Evolutionary conservation across 371 early-diverging fungal species (phyloP), one percentile per base, ranked within the genome.

Genomic region (Mucor lusitanicus): DNA sequence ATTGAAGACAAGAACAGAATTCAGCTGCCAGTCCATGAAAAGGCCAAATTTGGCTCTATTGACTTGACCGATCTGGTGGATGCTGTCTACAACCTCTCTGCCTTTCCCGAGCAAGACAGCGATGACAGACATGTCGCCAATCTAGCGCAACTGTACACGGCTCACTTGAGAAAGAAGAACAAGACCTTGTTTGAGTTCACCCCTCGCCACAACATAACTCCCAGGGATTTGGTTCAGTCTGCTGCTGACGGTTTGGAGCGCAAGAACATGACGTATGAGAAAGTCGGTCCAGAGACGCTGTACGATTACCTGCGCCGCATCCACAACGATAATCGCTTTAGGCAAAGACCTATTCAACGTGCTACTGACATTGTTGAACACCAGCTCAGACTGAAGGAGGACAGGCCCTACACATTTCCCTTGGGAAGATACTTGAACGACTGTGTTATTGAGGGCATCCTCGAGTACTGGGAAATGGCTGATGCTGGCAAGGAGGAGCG

Each of bases 1-100:
- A 71, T 77, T 19, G 74, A 71, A 27, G 66, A 70, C 35, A 6
- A 66, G 27, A 56, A 67, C 11, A 40, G 58, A 35, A 64, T 77
- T 13, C 17, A 13, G 3, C 19, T 77, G 12, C 39, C 68, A 27
- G 54, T 69, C 15, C 15, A 61, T n/a, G 25, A 66, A 12, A 21
- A 74, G 0, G 27, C 21, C 11, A 27, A 67, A 32, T 77, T 68
- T 65, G 44, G 64, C 9, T 33, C 69, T 0, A 44, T 71, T 39
- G 65, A 62, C 23, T 33, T 77, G 44, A 32, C 6, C 0, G 77
- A 77, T 30, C 19, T 69, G 3, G 46, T 64, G 3, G 58, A 64
- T 25, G 77, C 69, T 1, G 42, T 65, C 6, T 42, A 61, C 19
- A 39, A 53, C 7, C 40, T 74, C 9, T 71, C 71, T 4, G 27